Evolutionary conservation across 306 rosid genomes (phyloP).

Genomic region (Ziziphus jujuba): DNA sequence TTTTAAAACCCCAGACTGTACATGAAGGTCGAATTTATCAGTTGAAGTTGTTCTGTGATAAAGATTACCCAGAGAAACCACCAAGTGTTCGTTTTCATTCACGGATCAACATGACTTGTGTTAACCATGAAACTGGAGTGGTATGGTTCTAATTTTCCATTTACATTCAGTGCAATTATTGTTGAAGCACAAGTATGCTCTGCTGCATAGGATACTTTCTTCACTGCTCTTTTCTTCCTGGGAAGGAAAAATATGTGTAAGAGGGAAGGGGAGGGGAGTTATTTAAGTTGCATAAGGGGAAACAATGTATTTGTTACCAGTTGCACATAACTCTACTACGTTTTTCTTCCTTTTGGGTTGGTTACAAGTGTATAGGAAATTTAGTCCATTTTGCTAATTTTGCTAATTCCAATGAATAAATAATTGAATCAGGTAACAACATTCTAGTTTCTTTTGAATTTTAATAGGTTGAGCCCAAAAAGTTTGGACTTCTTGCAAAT

Average conservation of each 20-base stretch:
- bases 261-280: too few relatives aligned
- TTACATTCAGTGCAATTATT: not conserved
- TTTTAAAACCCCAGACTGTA: conserved; percentile 75
- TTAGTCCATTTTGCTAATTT: not conserved
- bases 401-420: not conserved
- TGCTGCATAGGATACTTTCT: too few relatives aligned
- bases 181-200: not conserved
- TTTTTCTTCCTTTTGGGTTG: not conserved
- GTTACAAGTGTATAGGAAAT: not conserved
- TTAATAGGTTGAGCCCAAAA: conserved; percentile 90
- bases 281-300: too few relatives aligned
- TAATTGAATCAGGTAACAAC: conserved; percentile 1
- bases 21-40: conserved; percentile 99
- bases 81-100: conserved; percentile 99
- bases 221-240: not conserved
- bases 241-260: too few relatives aligned
- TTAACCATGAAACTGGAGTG: conserved; percentile 99
- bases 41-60: conserved; percentile 96
- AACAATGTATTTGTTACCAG: too few relatives aligned
- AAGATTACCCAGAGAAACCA: conserved; percentile 99
- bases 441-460: conserved; percentile 13
- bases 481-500: conserved; percentile 87
- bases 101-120: conserved; percentile 93
- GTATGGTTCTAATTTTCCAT: conserved; percentile 44
- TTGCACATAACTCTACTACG: too few relatives aligned